Percentiles rank a stretch among this genome's conserved stretches.
Evolutionary conservation across 139 green algal genomes (phyloP).

Genomic region (Tetraselmis striata): DNA sequence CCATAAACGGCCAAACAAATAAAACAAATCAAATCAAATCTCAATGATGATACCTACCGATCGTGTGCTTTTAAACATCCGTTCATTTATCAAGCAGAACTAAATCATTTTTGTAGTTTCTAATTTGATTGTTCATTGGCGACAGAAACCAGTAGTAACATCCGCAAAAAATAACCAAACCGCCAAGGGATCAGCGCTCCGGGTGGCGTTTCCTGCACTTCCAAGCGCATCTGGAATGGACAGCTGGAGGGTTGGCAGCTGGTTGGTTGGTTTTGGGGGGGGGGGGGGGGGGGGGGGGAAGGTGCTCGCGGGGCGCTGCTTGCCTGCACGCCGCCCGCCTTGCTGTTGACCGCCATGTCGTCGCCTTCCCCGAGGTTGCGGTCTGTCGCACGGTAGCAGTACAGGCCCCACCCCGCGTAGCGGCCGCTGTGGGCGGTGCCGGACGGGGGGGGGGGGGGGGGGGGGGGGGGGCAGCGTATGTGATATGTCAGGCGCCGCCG

Average conservation of each 20-base stretch:
- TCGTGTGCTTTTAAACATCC: neutral
- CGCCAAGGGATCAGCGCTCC: neutral
- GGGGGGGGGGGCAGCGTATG: too few relatives aligned
- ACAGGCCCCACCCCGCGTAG: neutral
- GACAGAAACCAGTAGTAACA: neutral
- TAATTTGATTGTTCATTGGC: neutral
- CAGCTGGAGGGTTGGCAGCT: too few relatives aligned
- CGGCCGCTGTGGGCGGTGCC: neutral
- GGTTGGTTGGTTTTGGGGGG: too few relatives aligned
- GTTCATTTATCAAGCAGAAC: neutral
- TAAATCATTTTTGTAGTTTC: neutral
- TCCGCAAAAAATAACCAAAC: neutral
- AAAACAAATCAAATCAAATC: neutral
- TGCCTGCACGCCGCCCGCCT: neutral
- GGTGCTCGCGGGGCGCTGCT: too few relatives aligned
- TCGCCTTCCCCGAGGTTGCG: neutral
- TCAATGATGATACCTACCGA: neutral
- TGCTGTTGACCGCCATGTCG: neutral
- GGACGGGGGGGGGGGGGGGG: too few relatives aligned
- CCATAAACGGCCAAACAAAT: neutral
- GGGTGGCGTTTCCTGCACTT: neutral
- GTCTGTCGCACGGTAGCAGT: neutral
- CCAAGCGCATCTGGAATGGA: too few relatives aligned
- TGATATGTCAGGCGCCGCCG: too few relatives aligned
- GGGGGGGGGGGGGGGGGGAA: too few relatives aligned